A percentile compares a stretch with the other conserved stretches of the same genome.
Evolutionary conservation across 2,329 filamentous ascomycete genomes (phyloP).

Genomic region (Colletotrichum sp.): DNA sequence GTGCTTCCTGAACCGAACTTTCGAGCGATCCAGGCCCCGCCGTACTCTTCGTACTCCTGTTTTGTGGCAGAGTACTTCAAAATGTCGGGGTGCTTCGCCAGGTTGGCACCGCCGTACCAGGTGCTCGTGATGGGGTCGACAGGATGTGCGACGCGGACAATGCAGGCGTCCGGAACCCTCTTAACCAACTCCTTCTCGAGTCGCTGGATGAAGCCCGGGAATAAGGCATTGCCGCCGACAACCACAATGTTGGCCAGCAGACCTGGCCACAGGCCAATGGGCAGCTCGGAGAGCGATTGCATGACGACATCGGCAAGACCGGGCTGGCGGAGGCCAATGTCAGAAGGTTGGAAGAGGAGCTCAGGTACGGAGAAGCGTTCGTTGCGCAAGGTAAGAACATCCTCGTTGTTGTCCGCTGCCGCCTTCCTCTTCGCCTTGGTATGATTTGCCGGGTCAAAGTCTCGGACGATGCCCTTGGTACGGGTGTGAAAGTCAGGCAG

Average conservation of each 20-base stretch:
- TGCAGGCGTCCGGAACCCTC: constrained; percentile 76
- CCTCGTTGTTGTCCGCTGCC: constrained; percentile 61
- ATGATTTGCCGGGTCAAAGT: constrained; percentile 74
- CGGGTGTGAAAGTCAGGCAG: constrained; percentile 77
- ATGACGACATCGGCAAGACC: constrained; percentile 85
- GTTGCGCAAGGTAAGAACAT: constrained; percentile 85
- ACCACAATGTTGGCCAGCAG: constrained; percentile 87
- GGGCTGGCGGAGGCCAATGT: constrained; percentile 83
- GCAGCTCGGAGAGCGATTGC: constrained; percentile 76
- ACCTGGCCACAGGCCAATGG: constrained; percentile 82
- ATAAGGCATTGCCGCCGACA: constrained; percentile 82
- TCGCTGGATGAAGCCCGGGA: constrained; percentile 82
- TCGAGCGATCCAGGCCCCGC: constrained; percentile 74
- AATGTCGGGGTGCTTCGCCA: constrained; percentile 74
- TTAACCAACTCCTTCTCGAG: constrained; percentile 77
- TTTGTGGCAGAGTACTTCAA: constrained; percentile 78
- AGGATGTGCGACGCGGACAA: constrained; percentile 74
- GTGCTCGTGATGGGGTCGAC: constrained; percentile 78
- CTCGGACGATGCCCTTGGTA: constrained; percentile 71
- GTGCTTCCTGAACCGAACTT: constrained; percentile 61
- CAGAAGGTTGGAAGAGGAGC: constrained; percentile 83
- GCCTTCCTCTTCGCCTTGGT: constrained; percentile 54
- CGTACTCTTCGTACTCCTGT: constrained; percentile 89
- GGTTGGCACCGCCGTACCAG: constrained; percentile 83
- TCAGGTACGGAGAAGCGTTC: constrained; percentile 93